Evolutionary conservation across 148 eudicot species (phyloP), one percentile per base, ranked within the genome.

Genomic region (Nepenthes gracilis): DNA sequence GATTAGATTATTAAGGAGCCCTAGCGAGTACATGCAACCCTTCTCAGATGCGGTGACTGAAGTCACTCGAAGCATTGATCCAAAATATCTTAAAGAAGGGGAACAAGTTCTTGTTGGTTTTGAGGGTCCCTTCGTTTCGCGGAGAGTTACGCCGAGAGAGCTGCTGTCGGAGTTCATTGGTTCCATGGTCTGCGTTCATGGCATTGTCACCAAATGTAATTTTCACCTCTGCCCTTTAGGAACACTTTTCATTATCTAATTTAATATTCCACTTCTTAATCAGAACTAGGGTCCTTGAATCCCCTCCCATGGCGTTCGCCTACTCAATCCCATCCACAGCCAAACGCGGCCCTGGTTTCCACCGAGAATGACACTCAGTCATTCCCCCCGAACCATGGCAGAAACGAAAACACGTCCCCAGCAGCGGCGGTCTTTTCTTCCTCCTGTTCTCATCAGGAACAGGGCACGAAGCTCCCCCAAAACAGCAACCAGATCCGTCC

Each of bases 141-240:
- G 95, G 40, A 82, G 90, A 66, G 95, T 94, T 60, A 89, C 95
- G 0, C 97, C 99, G 0, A 77, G 99, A 56, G 99, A 94, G 35
- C 85, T 94, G 12, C 80, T 94, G 37, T 94, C 97, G 6, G 78
- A 81, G 59, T 94, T 89, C 66, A 94, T 94, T 33, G 99, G 99
- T 64, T 89, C 97, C 12, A 83, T 94, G 92, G 97, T 94, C 58
- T 86, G 92, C 36, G 97, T 94, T 40, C 97, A 84, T 63, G 99
- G 99, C 57, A 94, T 94, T 59, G 77, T 94, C 62, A 94, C 99
- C 43, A 89, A 86, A 80, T 94, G 97, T 94, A 84, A 23, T 43
- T 62, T 36, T 23, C 33, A 13, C 1, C 3, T 49, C 5, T 4
- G 4, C 43, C 0, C 2, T 7, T 36, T 23, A 34, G 23, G 23